These are phyloP conservation scores for Moesziomyces sp. DNA, from an alignment of 1,284 basidiomycete species.

Conservation along the genomic window DNA sequence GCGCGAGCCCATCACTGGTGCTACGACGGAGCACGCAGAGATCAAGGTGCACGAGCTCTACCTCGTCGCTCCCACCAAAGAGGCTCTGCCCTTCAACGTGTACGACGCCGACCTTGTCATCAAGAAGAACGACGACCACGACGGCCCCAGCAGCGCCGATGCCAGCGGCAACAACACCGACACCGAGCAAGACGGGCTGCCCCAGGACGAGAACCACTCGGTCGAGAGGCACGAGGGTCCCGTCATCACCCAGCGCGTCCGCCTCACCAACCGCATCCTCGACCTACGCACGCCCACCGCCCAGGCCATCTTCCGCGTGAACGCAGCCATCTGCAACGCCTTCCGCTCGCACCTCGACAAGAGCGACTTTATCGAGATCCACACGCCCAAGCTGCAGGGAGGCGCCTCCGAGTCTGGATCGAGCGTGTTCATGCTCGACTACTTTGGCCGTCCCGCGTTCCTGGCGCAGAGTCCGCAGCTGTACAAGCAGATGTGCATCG, in stretches of 20 bases:
- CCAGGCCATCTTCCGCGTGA: slow-evolving; percentile 63
- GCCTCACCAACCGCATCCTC: slow-evolving; percentile 61
- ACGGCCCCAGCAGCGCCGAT: slow-evolving; percentile 18
- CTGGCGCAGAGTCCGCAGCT: slow-evolving; percentile 64
- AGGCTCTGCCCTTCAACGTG: slow-evolving; percentile 61
- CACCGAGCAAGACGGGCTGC: slow-evolving; percentile 18
- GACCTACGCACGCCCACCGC: slow-evolving; percentile 61
- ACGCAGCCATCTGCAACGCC: slow-evolving; percentile 56
- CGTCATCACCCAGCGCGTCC: slow-evolving; percentile 56
- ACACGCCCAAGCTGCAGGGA: slow-evolving; percentile 64
- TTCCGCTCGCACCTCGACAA: slow-evolving; percentile 60
- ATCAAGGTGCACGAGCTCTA: slow-evolving; percentile 57
- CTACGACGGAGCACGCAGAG: slow-evolving; percentile 55
- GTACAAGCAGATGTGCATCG: slow-evolving; percentile 66
- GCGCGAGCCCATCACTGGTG: slow-evolving; percentile 55
- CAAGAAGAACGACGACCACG: slow-evolving; percentile 45
- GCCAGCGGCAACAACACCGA: slow-evolving; percentile 13
- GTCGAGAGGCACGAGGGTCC: slow-evolving; percentile 37
- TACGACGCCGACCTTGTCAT: slow-evolving; percentile 59
- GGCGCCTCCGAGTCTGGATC: slow-evolving; percentile 63
- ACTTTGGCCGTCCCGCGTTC: slow-evolving; percentile 64
- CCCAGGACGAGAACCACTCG: slow-evolving; percentile 36
- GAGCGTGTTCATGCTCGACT: slow-evolving; percentile 62
- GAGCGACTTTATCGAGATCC: slow-evolving; percentile 60
- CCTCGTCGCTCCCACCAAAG: slow-evolving; percentile 48